phyloP scores from a whole-genome alignment of 2,329 filamentous ascomycete genomes.

The Fusarium duplospermum region DNA sequence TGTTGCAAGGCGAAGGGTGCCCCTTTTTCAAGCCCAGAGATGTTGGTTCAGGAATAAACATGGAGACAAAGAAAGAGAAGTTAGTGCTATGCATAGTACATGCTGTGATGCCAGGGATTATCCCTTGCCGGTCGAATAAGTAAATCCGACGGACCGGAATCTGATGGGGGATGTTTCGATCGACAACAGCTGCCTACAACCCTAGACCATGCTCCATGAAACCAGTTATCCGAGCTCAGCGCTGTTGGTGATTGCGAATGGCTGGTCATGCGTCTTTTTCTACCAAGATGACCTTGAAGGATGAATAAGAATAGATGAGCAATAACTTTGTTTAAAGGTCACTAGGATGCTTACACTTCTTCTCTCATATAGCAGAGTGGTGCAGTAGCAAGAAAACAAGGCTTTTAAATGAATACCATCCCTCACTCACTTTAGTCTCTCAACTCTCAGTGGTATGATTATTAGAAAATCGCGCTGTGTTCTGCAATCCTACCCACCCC shows the following conservation, averaged over 20 bases:
- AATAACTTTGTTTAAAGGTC: not conserved
- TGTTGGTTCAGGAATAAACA: not conserved
- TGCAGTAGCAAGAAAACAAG: not conserved
- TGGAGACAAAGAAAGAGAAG: not conserved
- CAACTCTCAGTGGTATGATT: not conserved
- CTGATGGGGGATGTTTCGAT: not conserved
- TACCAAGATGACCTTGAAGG: not conserved
- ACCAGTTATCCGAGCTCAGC: not conserved
- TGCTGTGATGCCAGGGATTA: not conserved
- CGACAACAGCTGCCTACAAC: not conserved
- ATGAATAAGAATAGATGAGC: not conserved
- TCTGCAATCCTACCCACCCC: not conserved
- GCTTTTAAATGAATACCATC: not conserved
- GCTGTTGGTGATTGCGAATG: not conserved
- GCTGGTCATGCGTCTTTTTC: not conserved
- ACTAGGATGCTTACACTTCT: not conserved
- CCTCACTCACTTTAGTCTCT: not conserved
- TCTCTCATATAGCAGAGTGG: not conserved
- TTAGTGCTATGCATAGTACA: not conserved
- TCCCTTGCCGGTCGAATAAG: not conserved
- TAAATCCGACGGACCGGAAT: not conserved
- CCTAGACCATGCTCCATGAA: not conserved
- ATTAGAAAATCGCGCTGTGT: not conserved
- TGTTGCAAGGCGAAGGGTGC: not conserved
- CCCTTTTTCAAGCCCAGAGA: not conserved